Evolutionary conservation across 2,329 filamentous ascomycete genomes (phyloP), one percentile per base, ranked within the genome.

Genomic region (Verticillium klebahnii): DNA sequence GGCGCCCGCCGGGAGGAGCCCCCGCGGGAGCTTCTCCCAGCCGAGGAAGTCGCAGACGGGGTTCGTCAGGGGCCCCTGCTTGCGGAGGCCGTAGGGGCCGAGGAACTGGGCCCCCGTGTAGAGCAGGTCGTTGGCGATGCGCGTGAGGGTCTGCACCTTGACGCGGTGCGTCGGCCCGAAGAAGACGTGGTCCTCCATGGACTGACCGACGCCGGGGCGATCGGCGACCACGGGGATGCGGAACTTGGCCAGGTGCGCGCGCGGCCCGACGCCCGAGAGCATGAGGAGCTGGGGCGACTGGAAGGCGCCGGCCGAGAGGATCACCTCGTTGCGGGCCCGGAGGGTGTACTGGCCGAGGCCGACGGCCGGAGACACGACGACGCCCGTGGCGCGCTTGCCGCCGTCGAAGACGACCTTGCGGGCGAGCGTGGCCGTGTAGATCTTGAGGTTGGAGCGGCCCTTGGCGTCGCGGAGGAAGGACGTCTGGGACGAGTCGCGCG

Each of bases 261-360:
- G 68, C 0, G 80, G 79, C 0, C 82, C 82, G 23, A 78, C 73
- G 6, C 85, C 85, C 2, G 83, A 86, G 62, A 84, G 77, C 61
- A 85, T 75, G 72, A 87, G 79, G 45, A 87, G 78, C 40, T 90
- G 86, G 32, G 91, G 91, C 0, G 91, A 94, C 74, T 95, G 91
- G 63, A 95, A 85, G 60, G 91, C 90, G 69, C 92, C 92, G 29
- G 90, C 91, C 72, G 85, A 90, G 66, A 96, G 83, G 67, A 96
- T 87, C 52, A 89, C 93, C 79, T 96, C 93, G 69, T 63, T 55
- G 17, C 86, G 50, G 5, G 64, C 64, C 8, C 50, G 52, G 17
- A 65, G 60, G 29, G 56, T 62, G 62, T 61, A 64, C 34, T 67
- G 66, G 19, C 57, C 58, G 5, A 65, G 25, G 36, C 14, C 34